Conservation (phyloP, 192 early-diverging fungal species). For the Pilobolus umbonatus region DNA sequence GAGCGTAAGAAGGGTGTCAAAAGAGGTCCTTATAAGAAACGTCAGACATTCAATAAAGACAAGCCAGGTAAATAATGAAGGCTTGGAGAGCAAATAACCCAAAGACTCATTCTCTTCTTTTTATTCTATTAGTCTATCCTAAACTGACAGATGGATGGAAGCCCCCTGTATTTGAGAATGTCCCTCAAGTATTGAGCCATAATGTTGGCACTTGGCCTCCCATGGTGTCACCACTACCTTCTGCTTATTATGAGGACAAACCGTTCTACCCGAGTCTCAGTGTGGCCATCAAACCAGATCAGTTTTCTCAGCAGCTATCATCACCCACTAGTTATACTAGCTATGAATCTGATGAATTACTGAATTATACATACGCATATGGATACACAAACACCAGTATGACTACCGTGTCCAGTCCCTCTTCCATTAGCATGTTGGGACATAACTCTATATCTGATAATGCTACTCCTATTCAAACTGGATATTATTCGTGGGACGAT, state of each 20-base stretch:
- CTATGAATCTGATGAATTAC: slow-evolving; percentile 6
- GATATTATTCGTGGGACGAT: slow-evolving; percentile 12
- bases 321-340: slow-evolving; percentile 1
- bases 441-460: slow-evolving; percentile 4
- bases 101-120: background rate
- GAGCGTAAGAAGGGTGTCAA: slow-evolving; percentile 82
- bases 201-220: background rate
- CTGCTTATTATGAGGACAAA: background rate
- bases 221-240: slow-evolving; percentile 1
- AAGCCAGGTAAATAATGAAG: slow-evolving; percentile 5
- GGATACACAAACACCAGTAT: slow-evolving; percentile 6
- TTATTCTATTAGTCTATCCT: slow-evolving; percentile 6
- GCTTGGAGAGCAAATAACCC: background rate
- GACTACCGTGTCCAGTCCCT: background rate
- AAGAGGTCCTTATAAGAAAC: slow-evolving; percentile 77
- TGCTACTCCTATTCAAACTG: background rate
- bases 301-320: background rate
- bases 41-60: slow-evolving; percentile 17
- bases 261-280: background rate
- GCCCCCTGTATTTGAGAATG: background rate
- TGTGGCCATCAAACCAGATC: background rate
- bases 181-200: slow-evolving; percentile 7
- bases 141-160: slow-evolving; percentile 6
- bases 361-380: background rate
- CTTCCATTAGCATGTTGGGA: background rate